Base-by-base conservation (phyloP, 768 basidiomycete genomes). In the Auricularia sp. region DNA sequence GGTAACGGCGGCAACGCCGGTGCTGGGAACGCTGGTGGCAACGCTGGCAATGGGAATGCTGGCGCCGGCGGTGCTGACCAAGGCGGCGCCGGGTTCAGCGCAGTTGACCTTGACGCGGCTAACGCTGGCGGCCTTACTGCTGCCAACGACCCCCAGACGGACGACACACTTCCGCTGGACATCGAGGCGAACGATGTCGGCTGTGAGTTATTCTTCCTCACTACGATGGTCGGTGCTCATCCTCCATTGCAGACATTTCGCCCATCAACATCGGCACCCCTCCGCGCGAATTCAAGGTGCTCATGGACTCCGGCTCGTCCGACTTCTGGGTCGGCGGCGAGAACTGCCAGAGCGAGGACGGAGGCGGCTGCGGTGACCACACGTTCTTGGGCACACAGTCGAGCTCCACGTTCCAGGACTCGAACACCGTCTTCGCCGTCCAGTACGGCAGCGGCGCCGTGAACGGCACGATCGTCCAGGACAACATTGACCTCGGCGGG, bases 251-350 rank as follows among this genome's bases (percentile, higher is more conserved):
- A 67, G 62, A 82, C 72, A 68, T 80, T 39, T 76, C 76, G 3
- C 73, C 74, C 35, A 68, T 89, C 11, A 81, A 86, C 69, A 79
- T 88, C 59, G 88, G 88, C n/a, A 87, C 84, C 0, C 87, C 87
- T 23, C 80, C 84, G 8, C 77, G 71, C 39, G 70, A 81, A 66
- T 88, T 84, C 70, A 70, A 75, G 35, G 72, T 89, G 62, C 76
- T 88, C 21, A 85, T 88, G 83, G 87, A 88, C 72, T 85, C 84
- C 36, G 87, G 87, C 35, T 84, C 83, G 12, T 84, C 86, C 10
- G 87, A 88, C 73, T 73, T 84, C 43, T 87, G 86, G 85, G 85
- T 87, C 36, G 83, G 83, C 14, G 72, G 78, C 18, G 84, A 85
- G 69, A 75, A 75, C 61, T 87, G 85, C 67, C 56, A 66, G 61